Conservation (phyloP, 2,329 filamentous ascomycete species). For the Botrytis tulipae region DNA sequence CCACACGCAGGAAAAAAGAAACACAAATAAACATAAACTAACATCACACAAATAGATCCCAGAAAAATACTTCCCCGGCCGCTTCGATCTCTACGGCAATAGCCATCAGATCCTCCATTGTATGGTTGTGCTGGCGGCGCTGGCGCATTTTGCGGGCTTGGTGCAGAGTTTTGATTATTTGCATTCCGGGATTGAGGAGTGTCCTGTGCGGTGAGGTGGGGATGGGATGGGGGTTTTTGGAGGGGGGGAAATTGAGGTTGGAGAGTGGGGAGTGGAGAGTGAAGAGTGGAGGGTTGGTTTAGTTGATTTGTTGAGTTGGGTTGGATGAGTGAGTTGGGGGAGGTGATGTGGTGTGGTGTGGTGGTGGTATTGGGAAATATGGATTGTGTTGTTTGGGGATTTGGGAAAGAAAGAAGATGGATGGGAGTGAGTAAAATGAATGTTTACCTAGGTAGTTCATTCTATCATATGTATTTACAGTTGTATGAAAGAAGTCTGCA, state of each 20-base stretch:
- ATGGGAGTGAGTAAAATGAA: no score
- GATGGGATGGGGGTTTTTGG: not conserved
- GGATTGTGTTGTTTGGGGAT: no score
- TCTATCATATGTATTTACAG: not conserved
- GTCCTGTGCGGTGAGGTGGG: not conserved
- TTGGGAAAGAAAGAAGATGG: no score
- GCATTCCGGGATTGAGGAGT: not conserved
- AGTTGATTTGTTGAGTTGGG: no score
- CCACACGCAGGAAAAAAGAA: no score
- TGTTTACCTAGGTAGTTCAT: no score
- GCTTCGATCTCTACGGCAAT: constrained; percentile 33
- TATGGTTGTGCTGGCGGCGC: constrained; percentile 34
- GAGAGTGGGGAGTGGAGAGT: no score
- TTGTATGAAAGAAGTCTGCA: not conserved
- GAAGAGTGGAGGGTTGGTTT: no score
- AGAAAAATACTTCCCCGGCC: constrained; percentile 31
- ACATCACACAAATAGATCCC: constrained; percentile 26
- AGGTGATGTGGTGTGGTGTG: no score
- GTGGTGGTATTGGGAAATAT: no score
- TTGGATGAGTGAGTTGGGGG: no score
- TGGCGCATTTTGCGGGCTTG: constrained; percentile 16
- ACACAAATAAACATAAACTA: not conserved
- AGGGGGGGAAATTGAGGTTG: not conserved
- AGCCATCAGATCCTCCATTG: constrained; percentile 39
- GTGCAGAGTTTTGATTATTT: constrained; percentile 10